A percentile compares a stretch with the other conserved stretches of the same genome.
These are phyloP conservation scores for Penicillium salamii DNA, from an alignment of 495 filamentous ascomycete species.

Conservation along the genomic window DNA sequence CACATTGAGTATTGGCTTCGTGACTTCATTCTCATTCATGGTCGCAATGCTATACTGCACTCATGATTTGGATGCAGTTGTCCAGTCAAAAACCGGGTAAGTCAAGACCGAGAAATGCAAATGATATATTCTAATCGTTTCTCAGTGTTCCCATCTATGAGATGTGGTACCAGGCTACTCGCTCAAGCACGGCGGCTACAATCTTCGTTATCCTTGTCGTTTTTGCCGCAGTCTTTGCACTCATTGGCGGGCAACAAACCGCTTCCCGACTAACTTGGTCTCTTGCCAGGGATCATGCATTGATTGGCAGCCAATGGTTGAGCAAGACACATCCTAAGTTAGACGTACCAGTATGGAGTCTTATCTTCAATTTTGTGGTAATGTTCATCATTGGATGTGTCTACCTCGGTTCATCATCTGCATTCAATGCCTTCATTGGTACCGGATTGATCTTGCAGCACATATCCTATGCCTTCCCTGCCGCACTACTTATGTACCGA, in stretches of 20 bases:
- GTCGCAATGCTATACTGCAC: slow-evolving; percentile 31
- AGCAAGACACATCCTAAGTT: slow-evolving; percentile 14
- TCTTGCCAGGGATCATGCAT: slow-evolving; percentile 34
- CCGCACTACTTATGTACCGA: slow-evolving; percentile 12
- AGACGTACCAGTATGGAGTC: slow-evolving; percentile 16
- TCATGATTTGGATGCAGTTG: slow-evolving; percentile 13
- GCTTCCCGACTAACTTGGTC: slow-evolving; percentile 40
- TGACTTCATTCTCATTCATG: slow-evolving; percentile 26
- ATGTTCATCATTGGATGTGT: slow-evolving; percentile 27
- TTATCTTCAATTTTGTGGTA: slow-evolving; percentile 21
- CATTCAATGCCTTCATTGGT: slow-evolving; percentile 22
- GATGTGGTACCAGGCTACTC: slow-evolving; percentile 27
- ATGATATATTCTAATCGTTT: slow-evolving; percentile 18
- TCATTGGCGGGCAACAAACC: slow-evolving; percentile 28
- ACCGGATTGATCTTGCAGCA: slow-evolving; percentile 16
- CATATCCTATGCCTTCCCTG: slow-evolving; percentile 20
- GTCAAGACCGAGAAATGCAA: slow-evolving; percentile 7
- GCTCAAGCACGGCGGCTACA: slow-evolving; percentile 24
- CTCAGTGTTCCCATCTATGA: slow-evolving; percentile 24
- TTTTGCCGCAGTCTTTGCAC: slow-evolving; percentile 21
- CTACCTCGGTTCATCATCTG: slow-evolving; percentile 24
- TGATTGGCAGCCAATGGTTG: slow-evolving; percentile 17
- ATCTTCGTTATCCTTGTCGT: slow-evolving; percentile 21
- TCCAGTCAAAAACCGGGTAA: slow-evolving; percentile 20
- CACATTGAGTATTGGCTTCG: slow-evolving; percentile 27